These are phyloP conservation scores for Talaromyces thailandensis DNA, from an alignment of 495 filamentous ascomycete genomes.

Conservation along the genomic window DNA sequence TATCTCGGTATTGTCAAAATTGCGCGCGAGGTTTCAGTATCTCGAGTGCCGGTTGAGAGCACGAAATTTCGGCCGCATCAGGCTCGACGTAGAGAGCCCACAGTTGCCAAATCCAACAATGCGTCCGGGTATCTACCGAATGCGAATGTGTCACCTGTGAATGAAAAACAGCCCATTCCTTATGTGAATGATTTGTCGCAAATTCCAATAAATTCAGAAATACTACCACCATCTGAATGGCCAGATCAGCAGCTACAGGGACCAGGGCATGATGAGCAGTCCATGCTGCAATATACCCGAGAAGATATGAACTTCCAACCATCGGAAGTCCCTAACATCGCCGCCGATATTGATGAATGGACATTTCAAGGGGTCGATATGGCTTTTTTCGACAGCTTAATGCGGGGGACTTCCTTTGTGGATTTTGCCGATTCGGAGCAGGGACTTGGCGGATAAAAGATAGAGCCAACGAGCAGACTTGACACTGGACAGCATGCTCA, in stretches of 20 bases:
- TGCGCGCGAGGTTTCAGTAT: constrained; percentile 11
- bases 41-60: not conserved
- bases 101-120: not conserved
- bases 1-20: constrained; percentile 24
- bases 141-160: not conserved
- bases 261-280: not conserved
- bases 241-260: not conserved
- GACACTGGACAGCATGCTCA: not conserved
- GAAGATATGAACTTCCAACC: not conserved
- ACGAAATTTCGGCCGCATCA: not conserved
- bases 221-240: not conserved
- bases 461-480: no score
- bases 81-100: not conserved
- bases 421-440: not conserved
- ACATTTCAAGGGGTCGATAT: not conserved
- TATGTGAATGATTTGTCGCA: not conserved
- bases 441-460: not conserved
- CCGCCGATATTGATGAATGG: not conserved
- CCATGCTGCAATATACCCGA: not conserved
- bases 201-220: not conserved
- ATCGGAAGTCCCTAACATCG: not conserved
- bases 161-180: not conserved
- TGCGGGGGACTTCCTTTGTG: not conserved
- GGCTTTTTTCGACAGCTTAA: constrained; percentile 3
- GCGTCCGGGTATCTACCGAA: not conserved